Percentiles rank a stretch among this genome's conserved stretches.
These are phyloP conservation scores for Tetradesmus lagerheimii DNA, from an alignment of 139 green algal genomes.

Conservation along the genomic window DNA sequence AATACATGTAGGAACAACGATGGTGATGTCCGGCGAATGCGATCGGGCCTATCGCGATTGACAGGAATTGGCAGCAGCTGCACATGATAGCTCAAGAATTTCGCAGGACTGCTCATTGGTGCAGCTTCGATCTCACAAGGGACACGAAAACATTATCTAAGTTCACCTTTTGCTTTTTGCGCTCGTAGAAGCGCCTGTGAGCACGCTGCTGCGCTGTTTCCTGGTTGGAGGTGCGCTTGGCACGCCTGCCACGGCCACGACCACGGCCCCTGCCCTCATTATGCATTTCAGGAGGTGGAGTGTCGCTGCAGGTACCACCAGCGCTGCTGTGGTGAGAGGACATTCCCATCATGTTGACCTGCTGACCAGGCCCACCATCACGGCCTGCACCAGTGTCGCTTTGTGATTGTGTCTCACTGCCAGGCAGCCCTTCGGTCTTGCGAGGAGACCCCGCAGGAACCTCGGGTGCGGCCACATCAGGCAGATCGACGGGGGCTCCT, in stretches of 20 bases:
- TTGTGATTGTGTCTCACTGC: neutral
- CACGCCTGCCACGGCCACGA: neutral
- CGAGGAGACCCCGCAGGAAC: too few relatives aligned
- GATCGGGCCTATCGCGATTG: neutral
- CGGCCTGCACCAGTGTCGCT: neutral
- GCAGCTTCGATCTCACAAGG: neutral
- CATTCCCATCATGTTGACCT: neutral
- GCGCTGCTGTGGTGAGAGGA: neutral
- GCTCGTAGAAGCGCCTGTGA: conserved; percentile 46
- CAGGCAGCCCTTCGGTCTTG: neutral
- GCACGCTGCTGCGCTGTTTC: conserved; percentile 48
- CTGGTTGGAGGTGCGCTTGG: neutral
- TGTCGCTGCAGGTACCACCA: neutral
- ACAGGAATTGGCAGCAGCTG: conserved; percentile 12
- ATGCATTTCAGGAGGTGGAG: neutral
- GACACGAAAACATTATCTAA: neutral
- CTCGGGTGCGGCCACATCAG: neutral
- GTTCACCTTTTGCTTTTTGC: conserved; percentile 46
- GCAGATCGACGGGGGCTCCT: neutral
- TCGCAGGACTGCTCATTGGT: neutral
- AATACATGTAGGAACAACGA: neutral
- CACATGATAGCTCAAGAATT: conserved; percentile 19
- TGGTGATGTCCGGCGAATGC: neutral
- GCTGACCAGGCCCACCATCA: neutral
- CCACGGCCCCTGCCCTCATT: neutral